Base-by-base conservation (phyloP, 1,139 yeast genomes). In the Geotrichum citri-aurantii region DNA sequence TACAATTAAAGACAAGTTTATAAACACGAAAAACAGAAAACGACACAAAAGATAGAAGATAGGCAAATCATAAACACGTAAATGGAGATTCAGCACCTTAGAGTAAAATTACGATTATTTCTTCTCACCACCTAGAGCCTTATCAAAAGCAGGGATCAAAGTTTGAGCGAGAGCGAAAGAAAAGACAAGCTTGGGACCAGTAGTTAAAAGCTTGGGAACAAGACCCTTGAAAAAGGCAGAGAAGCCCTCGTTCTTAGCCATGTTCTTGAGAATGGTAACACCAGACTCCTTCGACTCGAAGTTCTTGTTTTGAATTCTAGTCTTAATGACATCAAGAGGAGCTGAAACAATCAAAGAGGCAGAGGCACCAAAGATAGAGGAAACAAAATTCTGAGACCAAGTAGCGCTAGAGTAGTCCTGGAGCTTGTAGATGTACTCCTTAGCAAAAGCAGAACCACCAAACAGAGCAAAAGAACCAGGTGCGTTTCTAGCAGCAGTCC, bases 401-500 rank as follows among this genome's bases (percentile, higher is more conserved):
- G 98, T 88, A 55, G 99, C 99, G 66, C 83, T 75, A 44, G 91
- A 80, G 79, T 93, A 91, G 77, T 93, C 99, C 66, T 79, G 72
- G 69, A 93, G 81, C 31, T 93, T 93, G 69, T 89, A 85, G 62
- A 93, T 83, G 77, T 90, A 95, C 76, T 93, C 99, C 77, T 93
- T 95, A 64, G 99, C 98, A 72, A 93, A 95, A 12, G 99, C 97
- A 71, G 93, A 91, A 77, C 98, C 99, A 66, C 99, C 99, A 68
- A 93, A 93, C 65, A 93, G 80, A 14, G 98, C 97, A 71, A 93
- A 93, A 2, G 97, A 90, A 60, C 99, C 99, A 47, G 99, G 99
- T 2, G 98, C 98, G 73, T 93, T 93, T 82, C 99, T 86, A 55
- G 99, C 99, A 67, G 96, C 96, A 63, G 99, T 93, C 99, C 99